phyloP scores from a whole-genome alignment of 768 basidiomycete species.

The Lentinula raphanica region DNA sequence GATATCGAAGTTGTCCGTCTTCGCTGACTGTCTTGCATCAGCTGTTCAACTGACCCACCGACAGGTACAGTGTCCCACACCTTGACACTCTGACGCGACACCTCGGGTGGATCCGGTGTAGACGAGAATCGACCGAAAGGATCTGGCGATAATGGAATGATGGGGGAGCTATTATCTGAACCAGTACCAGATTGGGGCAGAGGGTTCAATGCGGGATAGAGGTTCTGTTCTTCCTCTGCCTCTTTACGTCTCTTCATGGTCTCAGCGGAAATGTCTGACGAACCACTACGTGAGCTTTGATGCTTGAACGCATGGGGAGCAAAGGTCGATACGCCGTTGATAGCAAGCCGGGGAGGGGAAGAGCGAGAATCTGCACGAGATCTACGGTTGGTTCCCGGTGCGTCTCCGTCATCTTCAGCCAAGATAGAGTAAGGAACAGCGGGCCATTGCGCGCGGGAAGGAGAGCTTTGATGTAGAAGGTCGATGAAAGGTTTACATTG shows the following conservation, averaged over 20 bases:
- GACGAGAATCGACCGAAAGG: slow-evolving; percentile 75
- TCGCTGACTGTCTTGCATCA: neutral
- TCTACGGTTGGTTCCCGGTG: neutral
- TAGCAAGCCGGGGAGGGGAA: slow-evolving; percentile 56
- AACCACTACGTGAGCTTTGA: slow-evolving; percentile 9
- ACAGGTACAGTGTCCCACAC: slow-evolving; percentile 29
- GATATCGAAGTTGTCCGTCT: neutral
- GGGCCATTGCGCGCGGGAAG: slow-evolving; percentile 31
- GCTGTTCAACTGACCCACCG: slow-evolving; percentile 29
- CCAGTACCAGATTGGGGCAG: neutral
- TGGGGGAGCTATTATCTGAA: slow-evolving; percentile 38
- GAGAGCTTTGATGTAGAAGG: slow-evolving; percentile 8
- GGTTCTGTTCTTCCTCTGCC: slow-evolving; percentile 43
- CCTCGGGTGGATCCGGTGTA: slow-evolving; percentile 24
- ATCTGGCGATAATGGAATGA: slow-evolving; percentile 83
- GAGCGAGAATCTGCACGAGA: slow-evolving; percentile 18
- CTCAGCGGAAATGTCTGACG: slow-evolving; percentile 33
- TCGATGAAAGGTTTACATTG: slow-evolving; percentile 5
- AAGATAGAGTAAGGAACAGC: slow-evolving; percentile 39
- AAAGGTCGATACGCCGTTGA: slow-evolving; percentile 65
- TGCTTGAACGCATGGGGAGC: slow-evolving; percentile 44
- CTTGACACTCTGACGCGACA: neutral
- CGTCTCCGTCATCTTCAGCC: slow-evolving; percentile 11
- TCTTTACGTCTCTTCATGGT: slow-evolving; percentile 43
- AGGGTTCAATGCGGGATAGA: slow-evolving; percentile 38